These are phyloP conservation scores for Solanum commersonii DNA, from an alignment of 257 asterid species.

Conservation along the genomic window DNA sequence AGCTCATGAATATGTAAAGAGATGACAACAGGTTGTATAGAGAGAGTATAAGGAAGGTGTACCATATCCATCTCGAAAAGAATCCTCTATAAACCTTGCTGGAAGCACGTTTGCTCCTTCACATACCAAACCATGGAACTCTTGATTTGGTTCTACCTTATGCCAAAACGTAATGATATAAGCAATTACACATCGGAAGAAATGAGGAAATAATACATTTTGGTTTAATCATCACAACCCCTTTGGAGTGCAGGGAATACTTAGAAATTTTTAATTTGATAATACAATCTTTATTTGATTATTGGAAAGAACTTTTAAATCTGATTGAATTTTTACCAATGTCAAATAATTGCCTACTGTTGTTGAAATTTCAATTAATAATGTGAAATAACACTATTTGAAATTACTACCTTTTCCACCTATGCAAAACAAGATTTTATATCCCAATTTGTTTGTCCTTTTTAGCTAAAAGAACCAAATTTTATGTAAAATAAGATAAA, in stretches of 20 bases:
- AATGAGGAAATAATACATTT: background rate
- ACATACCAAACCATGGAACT: slow-evolving; percentile 93
- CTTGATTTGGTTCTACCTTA: slow-evolving; percentile 99
- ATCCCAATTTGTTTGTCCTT: background rate
- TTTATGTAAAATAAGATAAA: background rate
- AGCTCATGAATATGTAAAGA: background rate
- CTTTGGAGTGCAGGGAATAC: background rate
- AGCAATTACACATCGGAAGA: slow-evolving; percentile 8
- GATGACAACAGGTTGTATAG: background rate
- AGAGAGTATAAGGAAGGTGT: slow-evolving; percentile 16
- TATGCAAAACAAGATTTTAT: background rate
- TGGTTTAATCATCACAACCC: background rate
- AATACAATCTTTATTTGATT: background rate
- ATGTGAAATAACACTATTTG: background rate
- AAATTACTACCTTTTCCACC: background rate
- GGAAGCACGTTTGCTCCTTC: slow-evolving; percentile 99
- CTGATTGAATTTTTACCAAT: background rate
- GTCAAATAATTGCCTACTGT: background rate
- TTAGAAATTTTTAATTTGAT: background rate
- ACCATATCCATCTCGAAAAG: slow-evolving; percentile 96
- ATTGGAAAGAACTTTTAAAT: background rate
- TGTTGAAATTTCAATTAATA: background rate
- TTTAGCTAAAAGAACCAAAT: background rate
- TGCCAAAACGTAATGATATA: slow-evolving; percentile 32
- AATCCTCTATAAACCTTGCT: slow-evolving; percentile 75